Evolutionary conservation across 2,329 filamentous ascomycete species (phyloP).

Genomic region (Trichoderma cornu-damae): DNA sequence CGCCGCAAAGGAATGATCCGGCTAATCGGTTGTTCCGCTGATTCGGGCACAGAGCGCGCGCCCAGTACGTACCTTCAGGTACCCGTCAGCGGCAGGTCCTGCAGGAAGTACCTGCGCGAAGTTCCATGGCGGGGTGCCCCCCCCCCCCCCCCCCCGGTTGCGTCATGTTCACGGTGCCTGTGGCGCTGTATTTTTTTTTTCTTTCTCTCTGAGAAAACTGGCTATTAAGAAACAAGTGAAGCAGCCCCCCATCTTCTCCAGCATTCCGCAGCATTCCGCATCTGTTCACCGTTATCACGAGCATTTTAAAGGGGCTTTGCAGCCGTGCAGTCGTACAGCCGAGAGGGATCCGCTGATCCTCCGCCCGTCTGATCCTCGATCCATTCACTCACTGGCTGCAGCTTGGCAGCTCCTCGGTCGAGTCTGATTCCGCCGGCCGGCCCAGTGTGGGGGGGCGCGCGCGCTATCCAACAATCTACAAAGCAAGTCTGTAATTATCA

Average conservation of each 20-base stretch:
- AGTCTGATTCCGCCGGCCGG: not conserved
- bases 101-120: slow-evolving; percentile 13
- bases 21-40: not conserved
- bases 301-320: not conserved
- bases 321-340: not conserved
- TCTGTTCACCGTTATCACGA: not conserved
- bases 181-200: no score
- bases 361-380: no score
- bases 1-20: slow-evolving; percentile 10
- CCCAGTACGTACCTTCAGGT: slow-evolving; percentile 3
- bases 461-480: no score
- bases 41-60: not conserved
- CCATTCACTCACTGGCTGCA: not conserved
- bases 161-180: slow-evolving; percentile 33
- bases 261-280: not conserved
- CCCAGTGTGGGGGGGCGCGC: slow-evolving; percentile 14
- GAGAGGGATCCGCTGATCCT: not conserved
- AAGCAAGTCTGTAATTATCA: not conserved
- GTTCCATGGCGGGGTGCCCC: slow-evolving; percentile 1
- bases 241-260: no score
- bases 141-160: no score
- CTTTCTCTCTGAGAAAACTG: no score
- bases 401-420: not conserved
- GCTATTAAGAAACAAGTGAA: no score
- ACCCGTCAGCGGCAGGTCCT: not conserved